Conservation (phyloP, 768 basidiomycete species). For the Suillus paluster region DNA sequence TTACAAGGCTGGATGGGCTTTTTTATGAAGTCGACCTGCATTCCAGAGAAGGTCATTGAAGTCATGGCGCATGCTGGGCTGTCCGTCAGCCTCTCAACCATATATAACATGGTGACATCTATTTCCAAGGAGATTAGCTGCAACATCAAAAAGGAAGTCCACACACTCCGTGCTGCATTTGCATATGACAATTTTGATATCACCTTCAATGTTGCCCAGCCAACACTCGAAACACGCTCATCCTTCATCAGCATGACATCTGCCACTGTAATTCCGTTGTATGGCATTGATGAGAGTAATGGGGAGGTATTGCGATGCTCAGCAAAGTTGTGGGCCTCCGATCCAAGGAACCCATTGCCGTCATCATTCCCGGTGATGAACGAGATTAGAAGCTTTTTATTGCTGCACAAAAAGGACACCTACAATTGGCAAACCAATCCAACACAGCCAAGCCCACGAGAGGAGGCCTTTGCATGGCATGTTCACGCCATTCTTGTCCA, state of each 20-base stretch:
- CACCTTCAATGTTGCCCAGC: constrained; percentile 32
- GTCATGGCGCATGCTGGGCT: constrained; percentile 36
- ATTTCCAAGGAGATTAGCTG: constrained; percentile 29
- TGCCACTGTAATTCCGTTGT: not conserved
- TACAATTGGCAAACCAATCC: not conserved
- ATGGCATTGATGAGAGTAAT: not conserved
- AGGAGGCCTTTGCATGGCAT: not conserved
- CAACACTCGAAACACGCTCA: constrained; percentile 4
- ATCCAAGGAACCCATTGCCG: not conserved
- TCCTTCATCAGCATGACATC: not conserved
- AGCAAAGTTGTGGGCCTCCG: not conserved
- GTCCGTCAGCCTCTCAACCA: constrained; percentile 30
- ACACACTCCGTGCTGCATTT: constrained; percentile 28
- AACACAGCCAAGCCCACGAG: not conserved
- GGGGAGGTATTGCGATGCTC: not conserved
- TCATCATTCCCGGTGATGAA: not conserved
- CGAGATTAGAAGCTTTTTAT: not conserved
- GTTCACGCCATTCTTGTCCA: not conserved
- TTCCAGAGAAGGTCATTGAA: constrained; percentile 34
- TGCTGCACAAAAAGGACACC: not conserved
- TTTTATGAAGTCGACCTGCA: constrained; percentile 28
- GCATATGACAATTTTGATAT: constrained; percentile 52
- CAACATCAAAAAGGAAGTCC: constrained; percentile 26
- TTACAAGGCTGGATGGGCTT: constrained; percentile 19
- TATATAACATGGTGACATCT: constrained; percentile 28